These are phyloP conservation scores for Umbelopsis sp. DNA, from an alignment of 192 early-diverging fungal genomes.

Conservation along the genomic window DNA sequence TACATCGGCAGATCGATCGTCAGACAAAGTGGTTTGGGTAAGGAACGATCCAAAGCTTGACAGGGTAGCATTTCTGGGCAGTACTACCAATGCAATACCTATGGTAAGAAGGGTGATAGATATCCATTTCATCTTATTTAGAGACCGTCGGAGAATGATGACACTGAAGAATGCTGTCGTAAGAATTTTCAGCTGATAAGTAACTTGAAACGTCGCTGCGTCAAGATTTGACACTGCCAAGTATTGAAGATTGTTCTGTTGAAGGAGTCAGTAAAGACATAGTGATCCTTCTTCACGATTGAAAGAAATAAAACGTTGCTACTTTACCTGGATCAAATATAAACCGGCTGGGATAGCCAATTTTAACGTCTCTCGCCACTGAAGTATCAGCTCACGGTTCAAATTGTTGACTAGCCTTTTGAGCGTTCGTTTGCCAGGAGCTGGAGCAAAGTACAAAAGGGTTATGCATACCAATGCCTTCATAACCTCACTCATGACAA, in stretches of 20 bases:
- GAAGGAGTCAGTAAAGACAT: neutral
- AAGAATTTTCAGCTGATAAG: slow-evolving; percentile 98
- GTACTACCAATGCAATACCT: slow-evolving; percentile 83
- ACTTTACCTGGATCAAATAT: slow-evolving; percentile 81
- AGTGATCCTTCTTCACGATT: neutral
- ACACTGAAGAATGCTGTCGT: slow-evolving; percentile 97
- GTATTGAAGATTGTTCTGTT: slow-evolving; percentile 93
- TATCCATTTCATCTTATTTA: slow-evolving; percentile 80
- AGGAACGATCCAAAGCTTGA: slow-evolving; percentile 28
- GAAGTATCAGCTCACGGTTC: slow-evolving; percentile 35
- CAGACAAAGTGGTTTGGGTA: slow-evolving; percentile 9
- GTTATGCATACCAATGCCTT: slow-evolving; percentile 70
- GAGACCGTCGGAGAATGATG: slow-evolving; percentile 68
- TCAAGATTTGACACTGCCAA: slow-evolving; percentile 85
- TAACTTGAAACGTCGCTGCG: slow-evolving; percentile 96
- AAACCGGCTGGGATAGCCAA: slow-evolving; percentile 90
- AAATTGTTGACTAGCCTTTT: slow-evolving; percentile 19
- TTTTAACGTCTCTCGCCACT: slow-evolving; percentile 57
- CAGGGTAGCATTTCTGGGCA: slow-evolving; percentile 27
- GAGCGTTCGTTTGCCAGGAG: slow-evolving; percentile 26
- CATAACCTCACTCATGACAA: slow-evolving; percentile 83
- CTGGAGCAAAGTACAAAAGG: slow-evolving; percentile 32
- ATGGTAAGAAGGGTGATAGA: slow-evolving; percentile 80
- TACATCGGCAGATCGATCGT: slow-evolving; percentile 20
- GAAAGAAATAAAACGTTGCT: neutral